Evolutionary conservation across 1,284 basidiomycete species (phyloP), one percentile per base, ranked within the genome.

Genomic region (Ceratobasidium sp.): DNA sequence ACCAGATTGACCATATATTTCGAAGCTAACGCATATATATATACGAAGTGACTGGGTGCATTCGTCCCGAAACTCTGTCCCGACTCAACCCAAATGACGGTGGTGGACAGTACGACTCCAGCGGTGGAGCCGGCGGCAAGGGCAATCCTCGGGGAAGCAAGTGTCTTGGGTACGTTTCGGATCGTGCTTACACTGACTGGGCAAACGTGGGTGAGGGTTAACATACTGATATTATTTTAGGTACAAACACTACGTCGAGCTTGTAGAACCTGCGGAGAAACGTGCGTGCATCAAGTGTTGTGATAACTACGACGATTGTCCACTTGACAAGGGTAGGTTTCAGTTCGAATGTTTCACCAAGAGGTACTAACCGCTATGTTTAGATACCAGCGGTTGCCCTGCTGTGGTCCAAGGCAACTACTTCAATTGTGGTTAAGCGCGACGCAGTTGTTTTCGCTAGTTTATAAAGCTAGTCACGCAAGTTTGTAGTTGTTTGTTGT

Each of bases 221-320:
- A n/a, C n/a, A n/a, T n/a, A n/a, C n/a, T n/a, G n/a, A n/a, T n/a
- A n/a, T n/a, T 33, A 33, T 23, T 2, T 23, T 42, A 78, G 78
- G 15, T 83, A 83, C 73, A 78, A 78, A 12, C 71, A 79, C 28
- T 83, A 83, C 71, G 83, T 83, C 54, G 81, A 83, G 77, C 74
- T 83, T 33, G 78, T 83, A 65, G 83, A 83, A 69, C 83, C 83
- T n/a, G 56, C 48, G 10, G 79, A 50, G 42, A 80, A 80, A 15
- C 76, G 80, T 10, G 82, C 81, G 15, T 83, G 83, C 78, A 81
- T 83, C 56, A 79, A 82, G 26, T 83, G 83, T 79, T 83, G 83
- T 73, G 52, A 80, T 48, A 78, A 83, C 69, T 62, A 78, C 15
- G 61, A 15, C 12, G 81, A 81, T 48, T 81, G 81, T 52, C 78